Conservation (phyloP, 805 yeast species). For the Candida ortonii region DNA sequence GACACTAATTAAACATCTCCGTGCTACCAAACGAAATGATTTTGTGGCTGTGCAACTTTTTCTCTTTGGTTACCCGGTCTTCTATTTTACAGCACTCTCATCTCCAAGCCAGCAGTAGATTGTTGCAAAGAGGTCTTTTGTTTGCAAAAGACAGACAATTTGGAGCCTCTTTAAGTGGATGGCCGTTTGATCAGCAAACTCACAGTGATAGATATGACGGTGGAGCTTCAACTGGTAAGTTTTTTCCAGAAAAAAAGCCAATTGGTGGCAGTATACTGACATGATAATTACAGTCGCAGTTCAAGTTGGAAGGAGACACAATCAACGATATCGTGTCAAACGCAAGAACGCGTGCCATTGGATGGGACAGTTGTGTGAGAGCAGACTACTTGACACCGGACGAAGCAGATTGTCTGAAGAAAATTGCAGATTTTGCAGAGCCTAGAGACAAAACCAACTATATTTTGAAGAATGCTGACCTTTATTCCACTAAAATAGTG, state of each 20-base stretch:
- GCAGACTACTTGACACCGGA: conserved; percentile 62
- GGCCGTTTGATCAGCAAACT: neutral
- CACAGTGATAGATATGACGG: conserved; percentile 16
- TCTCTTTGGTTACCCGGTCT: conserved; percentile 20
- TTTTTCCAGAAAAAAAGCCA: too few relatives aligned
- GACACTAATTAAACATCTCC: too few relatives aligned
- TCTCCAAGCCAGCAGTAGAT: too few relatives aligned
- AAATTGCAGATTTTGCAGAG: conserved; percentile 33
- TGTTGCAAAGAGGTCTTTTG: too few relatives aligned
- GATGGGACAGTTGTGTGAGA: conserved; percentile 89
- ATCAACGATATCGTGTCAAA: conserved; percentile 63
- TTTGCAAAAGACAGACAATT: too few relatives aligned
- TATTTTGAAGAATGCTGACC: conserved; percentile 42
- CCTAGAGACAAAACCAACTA: conserved; percentile 41
- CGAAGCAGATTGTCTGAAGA: conserved; percentile 52
- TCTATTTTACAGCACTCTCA: too few relatives aligned
- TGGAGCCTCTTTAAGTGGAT: conserved; percentile 6
- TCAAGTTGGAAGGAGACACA: conserved; percentile 60
- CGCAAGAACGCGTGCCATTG: conserved; percentile 76
- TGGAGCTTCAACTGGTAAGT: conserved; percentile 26
- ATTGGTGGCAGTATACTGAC: too few relatives aligned
- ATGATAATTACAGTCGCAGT: conserved; percentile 31
- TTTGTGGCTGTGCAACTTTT: too few relatives aligned
- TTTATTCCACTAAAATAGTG: conserved; percentile 54
- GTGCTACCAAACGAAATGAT: too few relatives aligned